phyloP scores from a whole-genome alignment of 345 rosid genomes.

The Barbarea vulgaris region DNA sequence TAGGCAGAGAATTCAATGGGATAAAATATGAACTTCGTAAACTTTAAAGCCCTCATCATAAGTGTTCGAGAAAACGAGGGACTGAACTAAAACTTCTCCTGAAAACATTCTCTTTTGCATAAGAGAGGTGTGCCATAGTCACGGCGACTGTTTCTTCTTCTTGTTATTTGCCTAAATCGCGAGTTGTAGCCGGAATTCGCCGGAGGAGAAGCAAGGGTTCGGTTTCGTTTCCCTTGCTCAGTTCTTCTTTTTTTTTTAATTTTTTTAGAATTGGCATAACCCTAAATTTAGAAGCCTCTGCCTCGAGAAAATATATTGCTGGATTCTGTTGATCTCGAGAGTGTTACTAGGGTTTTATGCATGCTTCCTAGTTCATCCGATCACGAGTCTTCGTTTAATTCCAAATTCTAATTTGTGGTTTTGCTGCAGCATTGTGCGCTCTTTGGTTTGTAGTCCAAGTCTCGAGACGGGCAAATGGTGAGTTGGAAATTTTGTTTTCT shows the following conservation, averaged over 20 bases:
- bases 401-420: conserved; percentile 12
- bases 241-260: not conserved
- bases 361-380: conserved; percentile 17
- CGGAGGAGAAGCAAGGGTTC: conserved; percentile 32
- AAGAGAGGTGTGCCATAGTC: not conserved
- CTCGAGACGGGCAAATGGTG: conserved; percentile 32
- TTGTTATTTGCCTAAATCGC: conserved; percentile 13
- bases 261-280: conserved; percentile 1
- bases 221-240: conserved; percentile 2
- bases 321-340: conserved; percentile 21
- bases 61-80: conserved; percentile 16
- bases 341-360: conserved; percentile 38
- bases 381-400: not conserved
- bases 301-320: not conserved
- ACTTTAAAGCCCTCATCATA: not conserved
- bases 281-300: conserved; percentile 24
- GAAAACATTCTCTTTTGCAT: not conserved
- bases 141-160: conserved; percentile 39
- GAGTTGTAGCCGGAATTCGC: conserved; percentile 31
- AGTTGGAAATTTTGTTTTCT: conserved; percentile 11
- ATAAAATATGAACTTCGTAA: not conserved
- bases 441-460: conserved; percentile 11
- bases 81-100: conserved; percentile 1
- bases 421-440: conserved; percentile 40
- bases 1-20: not conserved